Base-by-base conservation (phyloP, 495 filamentous ascomycete genomes). In the Baudoinia panamericana region DNA sequence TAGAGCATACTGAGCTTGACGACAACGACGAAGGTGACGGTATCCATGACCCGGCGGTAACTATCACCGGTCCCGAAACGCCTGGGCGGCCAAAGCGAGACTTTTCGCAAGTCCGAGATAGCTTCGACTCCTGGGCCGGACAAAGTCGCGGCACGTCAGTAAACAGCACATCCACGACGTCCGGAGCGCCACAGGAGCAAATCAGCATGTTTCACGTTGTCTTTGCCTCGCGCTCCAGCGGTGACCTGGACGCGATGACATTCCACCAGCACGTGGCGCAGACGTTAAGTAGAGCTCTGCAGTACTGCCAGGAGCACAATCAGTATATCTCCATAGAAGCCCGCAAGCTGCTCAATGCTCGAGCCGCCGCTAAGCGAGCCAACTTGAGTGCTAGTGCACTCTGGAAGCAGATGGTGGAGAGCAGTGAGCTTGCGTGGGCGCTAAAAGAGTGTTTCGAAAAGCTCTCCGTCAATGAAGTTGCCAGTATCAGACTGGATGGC, bases 161-260 rank as follows among this genome's bases (percentile, higher is more conserved):
- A 31, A 44, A 45, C 4, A 54, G 55, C 25, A 54, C 47, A 26
- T 51, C 54, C 24, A 63, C 66, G 50, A 51, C 54, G 6, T 47
- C 48, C 10, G 43, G 20, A 11, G 11, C 23, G 56, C 58, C 20
- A 53, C 39, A 53, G 60, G 39, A 67, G 67, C 36, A 66, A 30
- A 87, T 97, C 82, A 85, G 75, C 17, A 94, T 95, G 86, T 97
- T 97, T 58, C 86, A 96, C 62, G 73, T 95, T 24, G 84, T 94
- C 11, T 96, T 95, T 61, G 81, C 93, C 24, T 62, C 94, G 34
- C 78, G 82, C 52, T 79, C 83, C 2, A 78, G 34, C 61, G 82
- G 29, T 21, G 31, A 32, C 7, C 30, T 13, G 0, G 23, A 83
- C 92, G 57, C 78, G 78, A 50, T 78, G 79, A 32, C 64, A 76